phyloP scores from a whole-genome alignment of 78 protist species.

The Dictyostelium brefeldianum region DNA sequence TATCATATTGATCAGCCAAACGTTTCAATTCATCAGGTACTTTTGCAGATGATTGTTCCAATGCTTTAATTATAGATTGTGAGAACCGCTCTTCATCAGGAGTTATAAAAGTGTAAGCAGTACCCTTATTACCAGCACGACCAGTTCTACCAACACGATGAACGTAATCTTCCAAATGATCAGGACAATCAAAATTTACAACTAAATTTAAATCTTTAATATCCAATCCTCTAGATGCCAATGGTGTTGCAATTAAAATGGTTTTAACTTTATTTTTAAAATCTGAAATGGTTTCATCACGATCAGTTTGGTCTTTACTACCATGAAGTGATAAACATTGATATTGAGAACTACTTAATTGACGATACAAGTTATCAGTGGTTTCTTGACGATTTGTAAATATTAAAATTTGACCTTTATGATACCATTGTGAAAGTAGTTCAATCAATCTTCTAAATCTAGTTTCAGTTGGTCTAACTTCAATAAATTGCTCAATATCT shows the following conservation, averaged over 20 bases:
- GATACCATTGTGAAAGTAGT: conserved; percentile 74
- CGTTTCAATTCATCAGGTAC: conserved; percentile 73
- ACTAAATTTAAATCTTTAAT: conserved; percentile 93
- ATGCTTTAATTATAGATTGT: conserved; percentile 83
- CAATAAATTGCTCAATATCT: conserved; percentile 93
- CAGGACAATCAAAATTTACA: conserved; percentile 96
- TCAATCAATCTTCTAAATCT: conserved; percentile 82
- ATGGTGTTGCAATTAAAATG: conserved; percentile 97
- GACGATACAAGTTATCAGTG: conserved; percentile 90
- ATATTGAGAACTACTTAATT: conserved; percentile 78
- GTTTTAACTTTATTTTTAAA: conserved; percentile 86
- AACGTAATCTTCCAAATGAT: conserved; percentile 97
- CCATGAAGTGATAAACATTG: conserved; percentile 95
- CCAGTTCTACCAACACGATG: conserved; percentile 99
- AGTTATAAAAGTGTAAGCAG: conserved; percentile 94
- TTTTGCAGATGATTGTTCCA: conserved; percentile 75
- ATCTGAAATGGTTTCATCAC: conserved; percentile 92
- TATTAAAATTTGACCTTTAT: conserved; percentile 88
- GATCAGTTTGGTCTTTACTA: conserved; percentile 97
- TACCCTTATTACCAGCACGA: conserved; percentile 96
- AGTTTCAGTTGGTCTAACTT: conserved; percentile 84
- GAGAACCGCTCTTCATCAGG: conserved; percentile 89
- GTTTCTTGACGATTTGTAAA: conserved; percentile 94
- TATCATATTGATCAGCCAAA: conserved; percentile 16
- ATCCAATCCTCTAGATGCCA: conserved; percentile 99